These are phyloP conservation scores for Cyamopsis tetragonoloba DNA, from an alignment of 306 rosid species.

Conservation along the genomic window DNA sequence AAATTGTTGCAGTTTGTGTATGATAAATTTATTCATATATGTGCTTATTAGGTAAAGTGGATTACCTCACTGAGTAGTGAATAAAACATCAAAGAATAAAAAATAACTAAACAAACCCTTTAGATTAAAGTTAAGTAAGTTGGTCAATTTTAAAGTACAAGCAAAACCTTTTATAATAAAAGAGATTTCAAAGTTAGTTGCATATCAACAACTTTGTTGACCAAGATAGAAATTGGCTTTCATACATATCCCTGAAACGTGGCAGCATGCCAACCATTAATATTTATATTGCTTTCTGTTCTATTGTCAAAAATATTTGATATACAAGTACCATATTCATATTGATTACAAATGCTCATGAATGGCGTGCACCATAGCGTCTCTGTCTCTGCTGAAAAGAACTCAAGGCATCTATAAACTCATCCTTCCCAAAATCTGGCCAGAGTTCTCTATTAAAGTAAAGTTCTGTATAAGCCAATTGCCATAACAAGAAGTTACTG, in stretches of 20 bases:
- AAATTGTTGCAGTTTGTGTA: neutral
- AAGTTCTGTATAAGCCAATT: slow-evolving; percentile 74
- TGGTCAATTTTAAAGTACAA: neutral
- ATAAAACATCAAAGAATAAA: neutral
- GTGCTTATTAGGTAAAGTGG: neutral
- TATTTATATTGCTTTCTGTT: neutral
- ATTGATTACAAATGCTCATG: neutral
- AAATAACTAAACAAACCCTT: neutral
- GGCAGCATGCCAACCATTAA: neutral
- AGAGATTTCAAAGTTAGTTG: too few species aligned
- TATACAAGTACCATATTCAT: too few species aligned
- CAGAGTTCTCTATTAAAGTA: slow-evolving; percentile 47
- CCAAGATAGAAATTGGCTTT: neutral
- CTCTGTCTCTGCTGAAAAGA: slow-evolving; percentile 72
- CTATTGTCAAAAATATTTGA: too few species aligned
- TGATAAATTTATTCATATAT: neutral
- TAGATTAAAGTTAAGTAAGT: neutral
- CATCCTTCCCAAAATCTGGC: slow-evolving; percentile 75
- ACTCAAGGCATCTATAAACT: slow-evolving; percentile 54
- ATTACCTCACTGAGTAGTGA: neutral
- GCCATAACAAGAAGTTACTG: slow-evolving; percentile 85
- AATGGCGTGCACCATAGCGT: slow-evolving; percentile 56
- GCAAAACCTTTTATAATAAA: neutral
- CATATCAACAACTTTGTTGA: neutral
- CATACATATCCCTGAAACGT: neutral